Conservation (phyloP, 164 flowering plant genomes). For the Vitis amurensis region DNA sequence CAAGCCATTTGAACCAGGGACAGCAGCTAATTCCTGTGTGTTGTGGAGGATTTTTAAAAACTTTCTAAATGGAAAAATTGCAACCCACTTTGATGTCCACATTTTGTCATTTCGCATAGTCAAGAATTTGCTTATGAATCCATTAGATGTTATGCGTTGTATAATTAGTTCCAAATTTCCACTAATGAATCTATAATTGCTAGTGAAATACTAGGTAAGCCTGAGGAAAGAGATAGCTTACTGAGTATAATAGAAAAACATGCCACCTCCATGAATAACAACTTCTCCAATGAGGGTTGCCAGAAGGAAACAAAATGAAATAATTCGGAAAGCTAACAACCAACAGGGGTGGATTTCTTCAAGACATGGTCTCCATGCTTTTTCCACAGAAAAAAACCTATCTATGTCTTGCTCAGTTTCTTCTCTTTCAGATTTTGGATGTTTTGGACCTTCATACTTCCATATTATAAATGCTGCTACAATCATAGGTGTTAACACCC, state of each 20-base stretch:
- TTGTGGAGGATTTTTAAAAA: no score
- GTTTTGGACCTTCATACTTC: constrained; percentile 24
- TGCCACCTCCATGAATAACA: constrained; percentile 14
- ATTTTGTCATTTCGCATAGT: no score
- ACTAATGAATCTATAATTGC: no score
- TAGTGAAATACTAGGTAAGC: not conserved
- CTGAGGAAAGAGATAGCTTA: constrained; percentile 12
- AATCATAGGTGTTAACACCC: constrained; percentile 5
- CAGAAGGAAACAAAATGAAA: constrained; percentile 30
- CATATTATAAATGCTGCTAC: constrained; percentile 22
- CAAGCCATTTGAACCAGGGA: not conserved
- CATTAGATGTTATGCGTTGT: no score
- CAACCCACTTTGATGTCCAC: no score
- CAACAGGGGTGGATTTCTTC: constrained; percentile 37
- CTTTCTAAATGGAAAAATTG: no score
- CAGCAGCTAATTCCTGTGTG: not conserved
- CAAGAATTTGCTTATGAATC: no score
- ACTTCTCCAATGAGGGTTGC: constrained; percentile 17
- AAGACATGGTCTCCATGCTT: constrained; percentile 39
- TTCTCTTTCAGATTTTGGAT: constrained; percentile 3
- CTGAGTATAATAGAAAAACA: constrained; percentile 38
- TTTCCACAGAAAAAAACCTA: constrained; percentile 2
- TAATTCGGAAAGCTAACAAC: constrained; percentile 27
- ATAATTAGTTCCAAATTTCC: no score
- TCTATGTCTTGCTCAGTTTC: constrained; percentile 2